phyloP scores from a whole-genome alignment of 2,329 filamentous ascomycete genomes.

The Stagonosporopsis chrysanthemi region DNA sequence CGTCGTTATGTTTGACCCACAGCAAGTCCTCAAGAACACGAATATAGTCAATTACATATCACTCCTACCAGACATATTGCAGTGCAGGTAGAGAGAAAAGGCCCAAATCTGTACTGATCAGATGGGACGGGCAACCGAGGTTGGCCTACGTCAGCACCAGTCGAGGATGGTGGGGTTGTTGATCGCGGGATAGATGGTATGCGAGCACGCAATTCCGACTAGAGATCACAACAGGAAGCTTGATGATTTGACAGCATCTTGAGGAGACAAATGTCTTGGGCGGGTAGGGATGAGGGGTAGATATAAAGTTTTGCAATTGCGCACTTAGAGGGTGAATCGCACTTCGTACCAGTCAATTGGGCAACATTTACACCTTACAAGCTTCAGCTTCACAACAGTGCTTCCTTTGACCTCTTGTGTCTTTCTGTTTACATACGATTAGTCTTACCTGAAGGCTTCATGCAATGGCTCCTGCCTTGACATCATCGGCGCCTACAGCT shows the following conservation, averaged over 20 bases:
- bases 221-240: constrained; percentile 37
- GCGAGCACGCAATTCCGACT: constrained; percentile 43
- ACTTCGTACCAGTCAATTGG: constrained; percentile 9
- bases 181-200: constrained; percentile 21
- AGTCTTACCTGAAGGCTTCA: neutral
- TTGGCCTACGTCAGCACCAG: constrained; percentile 18
- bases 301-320: constrained; percentile 25
- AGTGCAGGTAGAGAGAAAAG: neutral
- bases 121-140: constrained; percentile 13
- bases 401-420: neutral
- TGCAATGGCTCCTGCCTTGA: constrained; percentile 52
- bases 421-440: neutral
- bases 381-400: neutral
- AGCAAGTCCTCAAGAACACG: neutral
- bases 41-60: neutral
- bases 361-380: neutral
- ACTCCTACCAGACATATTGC: neutral
- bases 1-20: constrained; percentile 6
- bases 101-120: neutral
- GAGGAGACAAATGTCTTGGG: constrained; percentile 23
- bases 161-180: constrained; percentile 18
- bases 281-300: constrained; percentile 20
- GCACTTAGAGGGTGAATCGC: neutral
- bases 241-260: constrained; percentile 24
- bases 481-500: constrained; percentile 45